Conservation (phyloP, 768 basidiomycete genomes). For the Boletellus sp. region DNA sequence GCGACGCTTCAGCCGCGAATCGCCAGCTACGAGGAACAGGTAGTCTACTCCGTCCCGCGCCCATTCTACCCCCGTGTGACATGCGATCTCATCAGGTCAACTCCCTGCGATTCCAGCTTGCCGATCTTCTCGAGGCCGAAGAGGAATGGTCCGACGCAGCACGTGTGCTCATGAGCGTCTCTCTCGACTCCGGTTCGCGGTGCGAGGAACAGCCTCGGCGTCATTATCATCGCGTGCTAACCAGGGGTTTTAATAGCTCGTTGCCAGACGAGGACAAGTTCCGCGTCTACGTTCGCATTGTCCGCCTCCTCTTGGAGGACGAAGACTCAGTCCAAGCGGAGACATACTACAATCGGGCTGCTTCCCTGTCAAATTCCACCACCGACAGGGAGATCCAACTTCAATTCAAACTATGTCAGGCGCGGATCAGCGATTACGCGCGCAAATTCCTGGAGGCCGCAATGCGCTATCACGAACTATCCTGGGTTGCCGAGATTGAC, state of each 20-base stretch:
- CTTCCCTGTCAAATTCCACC: conserved; percentile 79
- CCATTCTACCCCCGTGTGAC: conserved; percentile 4
- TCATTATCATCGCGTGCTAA: conserved; percentile 3
- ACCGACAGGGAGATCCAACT: conserved; percentile 76
- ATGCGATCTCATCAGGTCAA: conserved; percentile 55
- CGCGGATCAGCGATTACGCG: conserved; percentile 88
- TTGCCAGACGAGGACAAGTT: conserved; percentile 84
- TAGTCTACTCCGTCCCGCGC: background rate
- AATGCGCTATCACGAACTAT: conserved; percentile 89
- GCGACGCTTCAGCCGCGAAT: conserved; percentile 68
- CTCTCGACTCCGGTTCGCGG: conserved; percentile 87
- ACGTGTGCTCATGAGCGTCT: conserved; percentile 86
- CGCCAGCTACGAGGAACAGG: conserved; percentile 95
- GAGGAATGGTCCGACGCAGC: conserved; percentile 96
- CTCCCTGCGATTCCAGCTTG: conserved; percentile 80
- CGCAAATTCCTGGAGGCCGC: conserved; percentile 95
- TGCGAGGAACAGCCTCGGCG: conserved; percentile 29
- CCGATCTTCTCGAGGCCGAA: conserved; percentile 81
- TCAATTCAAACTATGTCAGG: conserved; percentile 89
- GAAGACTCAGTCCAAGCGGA: conserved; percentile 98
- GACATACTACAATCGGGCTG: conserved; percentile 95
- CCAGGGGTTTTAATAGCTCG: conserved; percentile 36
- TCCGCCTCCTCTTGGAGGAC: conserved; percentile 90
- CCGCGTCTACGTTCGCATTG: conserved; percentile 87
- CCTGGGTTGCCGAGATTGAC: conserved; percentile 86